phyloP scores from a whole-genome alignment of 257 asterid species.

The Misopates orontium region DNA sequence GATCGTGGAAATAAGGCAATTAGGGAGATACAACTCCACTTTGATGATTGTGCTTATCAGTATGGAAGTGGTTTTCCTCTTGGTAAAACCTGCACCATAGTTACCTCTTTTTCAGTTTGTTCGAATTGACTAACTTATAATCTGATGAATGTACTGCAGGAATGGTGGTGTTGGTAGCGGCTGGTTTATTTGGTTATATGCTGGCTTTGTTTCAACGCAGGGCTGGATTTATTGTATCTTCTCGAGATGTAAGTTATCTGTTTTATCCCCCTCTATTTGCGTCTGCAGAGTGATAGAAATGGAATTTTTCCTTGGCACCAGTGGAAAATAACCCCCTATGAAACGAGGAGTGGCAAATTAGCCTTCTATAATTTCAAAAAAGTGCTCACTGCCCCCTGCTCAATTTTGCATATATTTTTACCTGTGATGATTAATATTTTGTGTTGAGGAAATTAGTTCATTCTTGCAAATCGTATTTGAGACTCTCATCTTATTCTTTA shows the following conservation, averaged over 20 bases:
- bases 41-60: constrained; percentile 98
- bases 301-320: too few relatives aligned
- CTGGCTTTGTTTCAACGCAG: constrained; percentile 81
- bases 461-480: too few relatives aligned
- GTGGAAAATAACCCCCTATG: too few relatives aligned
- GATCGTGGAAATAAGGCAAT: constrained; percentile 95
- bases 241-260: constrained; percentile 61
- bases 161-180: constrained; percentile 72
- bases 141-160: constrained; percentile 47
- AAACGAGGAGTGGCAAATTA: too few relatives aligned
- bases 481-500: too few relatives aligned
- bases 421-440: too few relatives aligned
- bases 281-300: neutral
- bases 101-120: constrained; percentile 3
- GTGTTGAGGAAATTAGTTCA: too few relatives aligned
- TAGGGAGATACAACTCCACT: constrained; percentile 88
- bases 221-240: constrained; percentile 59
- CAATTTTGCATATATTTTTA: too few relatives aligned
- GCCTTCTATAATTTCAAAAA: too few relatives aligned
- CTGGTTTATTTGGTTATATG: constrained; percentile 96
- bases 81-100: constrained; percentile 44
- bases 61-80: constrained; percentile 88
- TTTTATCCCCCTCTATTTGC: neutral
- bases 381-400: too few relatives aligned
- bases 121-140: neutral